Conservation (phyloP, 306 rosid genomes). For the Prunus armeniaca region DNA sequence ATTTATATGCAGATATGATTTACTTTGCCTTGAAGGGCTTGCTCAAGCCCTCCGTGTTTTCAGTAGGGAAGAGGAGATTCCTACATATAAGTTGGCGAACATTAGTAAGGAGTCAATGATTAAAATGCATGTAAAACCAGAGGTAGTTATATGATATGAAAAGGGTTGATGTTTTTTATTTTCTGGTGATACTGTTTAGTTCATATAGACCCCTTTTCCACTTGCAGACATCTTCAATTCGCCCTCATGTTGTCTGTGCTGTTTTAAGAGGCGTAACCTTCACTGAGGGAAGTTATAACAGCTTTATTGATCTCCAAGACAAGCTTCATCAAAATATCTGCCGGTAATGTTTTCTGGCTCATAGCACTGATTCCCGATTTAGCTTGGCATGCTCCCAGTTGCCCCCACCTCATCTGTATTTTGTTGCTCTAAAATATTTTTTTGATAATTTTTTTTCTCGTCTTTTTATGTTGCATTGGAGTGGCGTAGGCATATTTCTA, state of each 20-base stretch:
- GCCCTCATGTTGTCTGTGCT: slow-evolving; percentile 79
- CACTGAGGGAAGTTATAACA: slow-evolving; percentile 70
- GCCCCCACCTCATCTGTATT: neutral
- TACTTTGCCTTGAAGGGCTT: slow-evolving; percentile 92
- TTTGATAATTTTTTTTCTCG: neutral
- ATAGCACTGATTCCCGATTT: neutral
- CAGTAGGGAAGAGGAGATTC: slow-evolving; percentile 50
- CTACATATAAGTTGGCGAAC: slow-evolving; percentile 53
- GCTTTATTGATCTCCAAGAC: slow-evolving; percentile 96
- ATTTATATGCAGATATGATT: slow-evolving; percentile 61
- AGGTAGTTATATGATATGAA: slow-evolving; percentile 43
- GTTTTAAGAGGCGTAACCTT: slow-evolving; percentile 75
- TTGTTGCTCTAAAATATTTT: neutral
- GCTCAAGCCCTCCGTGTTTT: slow-evolving; percentile 81
- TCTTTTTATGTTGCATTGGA: neutral
- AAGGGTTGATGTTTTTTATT: neutral
- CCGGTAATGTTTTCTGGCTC: slow-evolving; percentile 52
- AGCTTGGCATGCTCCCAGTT: neutral
- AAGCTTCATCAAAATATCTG: slow-evolving; percentile 95
- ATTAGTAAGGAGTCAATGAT: slow-evolving; percentile 57
- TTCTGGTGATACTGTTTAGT: slow-evolving; percentile 3
- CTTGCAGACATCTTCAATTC: slow-evolving; percentile 69
- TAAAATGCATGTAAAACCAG: slow-evolving; percentile 84
- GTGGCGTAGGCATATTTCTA: neutral
- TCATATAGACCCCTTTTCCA: slow-evolving; percentile 2